Evolutionary conservation across 148 eudicot species (phyloP).

Genomic region (Vaccinium corymbosum): DNA sequence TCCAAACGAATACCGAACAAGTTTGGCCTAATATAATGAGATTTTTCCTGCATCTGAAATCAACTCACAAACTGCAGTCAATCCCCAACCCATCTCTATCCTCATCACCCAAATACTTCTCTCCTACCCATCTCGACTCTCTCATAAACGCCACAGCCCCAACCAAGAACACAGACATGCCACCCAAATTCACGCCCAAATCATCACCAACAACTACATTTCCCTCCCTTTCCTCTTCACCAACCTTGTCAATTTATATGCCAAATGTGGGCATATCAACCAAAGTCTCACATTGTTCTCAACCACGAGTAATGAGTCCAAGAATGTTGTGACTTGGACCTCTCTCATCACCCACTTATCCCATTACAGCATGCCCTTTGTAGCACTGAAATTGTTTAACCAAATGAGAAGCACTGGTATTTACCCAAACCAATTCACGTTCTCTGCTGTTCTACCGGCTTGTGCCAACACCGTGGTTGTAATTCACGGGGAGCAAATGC

Average conservation of each 20-base stretch:
- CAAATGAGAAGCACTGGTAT: constrained; percentile 39
- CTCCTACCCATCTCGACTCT: constrained; percentile 43
- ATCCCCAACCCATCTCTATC: background rate
- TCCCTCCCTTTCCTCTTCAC: constrained; percentile 40
- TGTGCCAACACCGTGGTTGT: constrained; percentile 29
- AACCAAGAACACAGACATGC: constrained; percentile 35
- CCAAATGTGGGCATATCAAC: constrained; percentile 37
- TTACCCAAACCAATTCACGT: constrained; percentile 48
- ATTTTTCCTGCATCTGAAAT: background rate
- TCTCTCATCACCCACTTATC: constrained; percentile 42
- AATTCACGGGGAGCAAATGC: constrained; percentile 40
- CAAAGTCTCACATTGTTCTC: constrained; percentile 35
- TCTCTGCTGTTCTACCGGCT: constrained; percentile 45
- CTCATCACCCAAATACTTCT: constrained; percentile 12
- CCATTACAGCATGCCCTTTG: constrained; percentile 21
- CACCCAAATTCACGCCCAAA: constrained; percentile 47
- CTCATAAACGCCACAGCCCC: constrained; percentile 36
- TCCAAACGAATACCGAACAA: background rate
- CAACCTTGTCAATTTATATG: constrained; percentile 43
- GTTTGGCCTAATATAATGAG: background rate
- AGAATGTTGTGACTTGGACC: constrained; percentile 47
- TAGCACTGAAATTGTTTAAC: constrained; percentile 34
- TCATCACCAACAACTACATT: constrained; percentile 27
- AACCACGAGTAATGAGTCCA: constrained; percentile 25
- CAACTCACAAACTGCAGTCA: background rate